phyloP scores from a whole-genome alignment of 352 stramenopile genomes.

The Phytophthora sojae region DNA sequence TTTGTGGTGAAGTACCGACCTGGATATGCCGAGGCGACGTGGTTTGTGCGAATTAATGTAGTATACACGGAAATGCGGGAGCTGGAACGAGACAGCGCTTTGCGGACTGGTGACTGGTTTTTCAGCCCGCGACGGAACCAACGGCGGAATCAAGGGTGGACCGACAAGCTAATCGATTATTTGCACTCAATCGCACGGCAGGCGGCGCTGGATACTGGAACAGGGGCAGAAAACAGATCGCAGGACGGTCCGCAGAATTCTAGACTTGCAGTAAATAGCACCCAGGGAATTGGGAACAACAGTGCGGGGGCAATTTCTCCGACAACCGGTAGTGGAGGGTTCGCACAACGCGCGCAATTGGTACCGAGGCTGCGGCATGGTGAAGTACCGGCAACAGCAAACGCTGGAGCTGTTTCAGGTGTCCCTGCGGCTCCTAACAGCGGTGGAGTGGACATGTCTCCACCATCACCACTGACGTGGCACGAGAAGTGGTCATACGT shows the following conservation, averaged over 20 bases:
- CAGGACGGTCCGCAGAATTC: slow-evolving; percentile 14
- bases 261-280: slow-evolving; percentile 28
- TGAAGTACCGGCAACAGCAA: slow-evolving; percentile 13
- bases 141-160: slow-evolving; percentile 79
- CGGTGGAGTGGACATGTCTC: slow-evolving; percentile 18
- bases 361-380: slow-evolving; percentile 35
- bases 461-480: slow-evolving; percentile 43
- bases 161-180: slow-evolving; percentile 80
- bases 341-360: slow-evolving; percentile 17
- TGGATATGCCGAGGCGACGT: slow-evolving; percentile 77
- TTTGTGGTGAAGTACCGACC: slow-evolving; percentile 80
- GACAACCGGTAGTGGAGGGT: slow-evolving; percentile 3
- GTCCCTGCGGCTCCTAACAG: slow-evolving; percentile 14
- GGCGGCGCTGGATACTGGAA: slow-evolving; percentile 32
- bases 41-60: slow-evolving; percentile 87
- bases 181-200: slow-evolving; percentile 74
- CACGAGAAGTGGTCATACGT: slow-evolving; percentile 88
- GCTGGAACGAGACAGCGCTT: slow-evolving; percentile 70
- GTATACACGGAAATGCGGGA: slow-evolving; percentile 90
- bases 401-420: slow-evolving; percentile 3
- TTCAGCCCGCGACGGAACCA: slow-evolving; percentile 79
- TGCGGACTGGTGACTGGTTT: slow-evolving; percentile 82
- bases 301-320: slow-evolving; percentile 7
- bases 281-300: slow-evolving; percentile 12
- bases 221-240: slow-evolving; percentile 27